Evolutionary conservation across 768 basidiomycete genomes (phyloP).

Genomic region (Panellus pusillus): DNA sequence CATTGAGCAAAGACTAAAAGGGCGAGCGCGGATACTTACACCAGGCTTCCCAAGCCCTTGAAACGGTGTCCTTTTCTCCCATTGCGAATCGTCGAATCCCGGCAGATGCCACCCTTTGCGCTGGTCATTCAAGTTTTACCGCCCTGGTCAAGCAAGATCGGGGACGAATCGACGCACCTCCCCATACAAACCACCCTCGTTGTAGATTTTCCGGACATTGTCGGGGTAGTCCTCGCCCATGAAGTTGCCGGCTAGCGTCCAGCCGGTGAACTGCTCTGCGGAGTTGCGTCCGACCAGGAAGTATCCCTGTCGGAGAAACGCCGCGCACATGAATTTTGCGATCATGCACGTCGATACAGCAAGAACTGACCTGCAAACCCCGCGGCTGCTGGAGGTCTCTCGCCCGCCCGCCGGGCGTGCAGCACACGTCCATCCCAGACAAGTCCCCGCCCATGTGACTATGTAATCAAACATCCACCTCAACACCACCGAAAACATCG

Average conservation of each 20-base stretch:
- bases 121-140: neutral
- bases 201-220: conserved; percentile 46
- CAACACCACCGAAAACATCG: too few species aligned
- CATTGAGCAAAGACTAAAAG: neutral
- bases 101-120: conserved; percentile 52
- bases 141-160: neutral
- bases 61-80: conserved; percentile 38
- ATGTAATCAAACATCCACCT: too few species aligned
- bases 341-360: neutral
- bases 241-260: conserved; percentile 18
- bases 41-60: conserved; percentile 47
- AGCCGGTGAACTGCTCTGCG: conserved; percentile 11
- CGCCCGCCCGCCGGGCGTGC: conserved; percentile 20
- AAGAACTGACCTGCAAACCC: conserved; percentile 6
- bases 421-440: conserved; percentile 15
- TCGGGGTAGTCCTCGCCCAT: conserved; percentile 37
- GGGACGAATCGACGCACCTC: conserved; percentile 30
- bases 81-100: conserved; percentile 50
- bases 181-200: conserved; percentile 49
- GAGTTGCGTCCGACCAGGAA: conserved; percentile 17
- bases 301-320: too few species aligned
- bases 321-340: neutral
- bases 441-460: conserved; percentile 21
- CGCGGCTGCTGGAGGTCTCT: conserved; percentile 19
- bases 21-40: conserved; percentile 6